phyloP scores from a whole-genome alignment of 139 green algal species.

The Diplosphaera chodatii region DNA sequence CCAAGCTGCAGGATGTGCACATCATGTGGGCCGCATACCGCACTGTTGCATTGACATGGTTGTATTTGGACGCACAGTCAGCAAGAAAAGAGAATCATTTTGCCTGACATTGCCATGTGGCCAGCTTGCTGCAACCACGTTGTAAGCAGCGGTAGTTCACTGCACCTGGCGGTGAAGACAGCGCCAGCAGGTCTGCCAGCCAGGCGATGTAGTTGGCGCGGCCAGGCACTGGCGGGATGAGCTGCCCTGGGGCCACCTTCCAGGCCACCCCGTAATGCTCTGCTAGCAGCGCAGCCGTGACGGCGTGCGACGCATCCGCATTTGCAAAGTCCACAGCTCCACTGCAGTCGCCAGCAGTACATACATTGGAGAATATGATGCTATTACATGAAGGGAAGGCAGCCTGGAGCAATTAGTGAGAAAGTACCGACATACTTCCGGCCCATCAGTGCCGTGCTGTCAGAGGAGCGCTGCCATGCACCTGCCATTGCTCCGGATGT shows the following conservation, averaged over 20 bases:
- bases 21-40: too few relatives aligned
- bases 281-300: slow-evolving; percentile 67
- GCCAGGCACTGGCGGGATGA: slow-evolving; percentile 80
- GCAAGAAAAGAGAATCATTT: not conserved
- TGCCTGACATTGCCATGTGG: not conserved
- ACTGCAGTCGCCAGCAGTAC: slow-evolving; percentile 23
- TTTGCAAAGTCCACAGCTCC: slow-evolving; percentile 53
- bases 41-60: too few relatives aligned
- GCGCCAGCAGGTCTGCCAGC: slow-evolving; percentile 78
- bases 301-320: slow-evolving; percentile 61
- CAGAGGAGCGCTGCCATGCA: too few relatives aligned
- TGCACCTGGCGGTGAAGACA: slow-evolving; percentile 46
- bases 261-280: slow-evolving; percentile 67
- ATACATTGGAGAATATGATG: not conserved
- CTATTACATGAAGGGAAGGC: too few relatives aligned
- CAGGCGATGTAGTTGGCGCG: slow-evolving; percentile 90
- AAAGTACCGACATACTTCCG: too few relatives aligned
- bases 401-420: too few relatives aligned
- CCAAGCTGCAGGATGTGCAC: too few relatives aligned
- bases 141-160: too few relatives aligned
- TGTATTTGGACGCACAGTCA: too few relatives aligned
- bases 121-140: too few relatives aligned
- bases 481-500: not conserved
- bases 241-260: slow-evolving; percentile 65
- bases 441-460: too few relatives aligned